Conservation (phyloP, 257 asterid species). For the Plantago ovata region DNA sequence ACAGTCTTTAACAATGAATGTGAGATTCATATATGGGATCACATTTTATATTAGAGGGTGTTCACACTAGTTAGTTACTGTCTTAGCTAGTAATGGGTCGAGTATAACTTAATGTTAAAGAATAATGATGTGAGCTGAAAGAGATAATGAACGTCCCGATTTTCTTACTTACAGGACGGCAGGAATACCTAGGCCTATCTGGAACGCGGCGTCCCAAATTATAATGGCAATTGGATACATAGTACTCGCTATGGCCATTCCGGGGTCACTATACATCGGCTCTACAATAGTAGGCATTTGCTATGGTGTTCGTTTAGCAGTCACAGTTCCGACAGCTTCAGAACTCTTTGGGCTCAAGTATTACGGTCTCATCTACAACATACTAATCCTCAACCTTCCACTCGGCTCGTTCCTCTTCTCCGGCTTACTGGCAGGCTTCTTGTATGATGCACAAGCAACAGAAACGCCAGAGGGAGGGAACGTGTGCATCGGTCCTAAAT, state of each 20-base stretch:
- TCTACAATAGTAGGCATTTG: constrained; percentile 61
- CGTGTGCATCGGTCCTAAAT: constrained; percentile 56
- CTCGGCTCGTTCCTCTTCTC: constrained; percentile 48
- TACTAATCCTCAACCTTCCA: constrained; percentile 62
- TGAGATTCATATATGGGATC: too few species aligned
- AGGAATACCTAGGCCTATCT: constrained; percentile 7
- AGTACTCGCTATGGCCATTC: constrained; percentile 8
- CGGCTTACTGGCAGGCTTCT: constrained; percentile 7
- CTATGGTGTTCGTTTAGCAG: constrained; percentile 57
- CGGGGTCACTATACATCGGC: constrained; percentile 37
- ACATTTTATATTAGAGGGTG: too few species aligned
- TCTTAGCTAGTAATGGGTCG: too few species aligned
- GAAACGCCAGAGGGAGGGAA: constrained; percentile 19
- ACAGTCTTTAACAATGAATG: too few species aligned
- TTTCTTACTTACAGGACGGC: not conserved
- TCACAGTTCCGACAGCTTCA: constrained; percentile 58
- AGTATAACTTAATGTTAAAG: too few species aligned
- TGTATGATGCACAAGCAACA: constrained; percentile 7
- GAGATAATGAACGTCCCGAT: too few species aligned
- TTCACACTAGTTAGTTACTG: too few species aligned
- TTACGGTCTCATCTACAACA: constrained; percentile 65
- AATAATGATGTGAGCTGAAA: too few species aligned
- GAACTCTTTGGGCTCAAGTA: constrained; percentile 74
- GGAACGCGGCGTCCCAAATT: constrained; percentile 4
- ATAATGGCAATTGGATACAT: constrained; percentile 13